These are phyloP conservation scores for Phtheirospermum japonicum DNA, from an alignment of 257 asterid species.

Conservation along the genomic window DNA sequence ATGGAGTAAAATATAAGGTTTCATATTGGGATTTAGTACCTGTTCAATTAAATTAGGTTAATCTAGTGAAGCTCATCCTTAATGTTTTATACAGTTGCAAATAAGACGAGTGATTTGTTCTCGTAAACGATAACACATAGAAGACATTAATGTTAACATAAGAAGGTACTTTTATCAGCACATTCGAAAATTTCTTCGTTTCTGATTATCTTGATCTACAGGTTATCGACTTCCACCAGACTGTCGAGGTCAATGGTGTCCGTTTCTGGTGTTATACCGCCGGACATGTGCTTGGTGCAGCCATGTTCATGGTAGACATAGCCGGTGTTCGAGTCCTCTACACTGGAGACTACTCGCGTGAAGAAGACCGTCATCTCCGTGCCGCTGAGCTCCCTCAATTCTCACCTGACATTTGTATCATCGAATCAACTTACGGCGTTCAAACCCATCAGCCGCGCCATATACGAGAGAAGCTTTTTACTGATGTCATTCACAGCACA, in stretches of 20 bases:
- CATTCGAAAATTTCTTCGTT: background rate
- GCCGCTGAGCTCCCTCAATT: conserved; percentile 95
- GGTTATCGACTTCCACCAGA: conserved; percentile 99
- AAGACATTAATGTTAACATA: background rate
- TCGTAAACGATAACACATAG: too few relatives aligned
- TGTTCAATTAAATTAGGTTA: background rate
- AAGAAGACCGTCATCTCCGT: conserved; percentile 95
- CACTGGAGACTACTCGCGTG: conserved; percentile 97
- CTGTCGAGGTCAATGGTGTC: conserved; percentile 86
- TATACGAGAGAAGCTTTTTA: conserved; percentile 81
- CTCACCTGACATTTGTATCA: conserved; percentile 93
- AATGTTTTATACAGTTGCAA: background rate
- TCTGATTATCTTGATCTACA: conserved; percentile 30
- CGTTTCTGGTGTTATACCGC: conserved; percentile 99
- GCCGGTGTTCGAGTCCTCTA: conserved; percentile 97
- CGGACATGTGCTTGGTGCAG: conserved; percentile 99
- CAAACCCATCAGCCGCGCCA: conserved; percentile 87
- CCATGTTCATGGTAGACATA: conserved; percentile 99
- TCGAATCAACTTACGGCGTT: conserved; percentile 96
- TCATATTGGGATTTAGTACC: background rate
- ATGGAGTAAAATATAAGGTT: background rate
- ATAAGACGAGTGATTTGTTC: background rate
- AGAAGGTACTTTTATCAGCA: too few relatives aligned
- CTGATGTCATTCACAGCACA: conserved; percentile 79
- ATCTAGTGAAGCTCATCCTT: background rate